Evolutionary conservation across 352 stramenopile species (phyloP), one percentile per base, ranked within the genome.

Genomic region (Plasmopara viticola): DNA sequence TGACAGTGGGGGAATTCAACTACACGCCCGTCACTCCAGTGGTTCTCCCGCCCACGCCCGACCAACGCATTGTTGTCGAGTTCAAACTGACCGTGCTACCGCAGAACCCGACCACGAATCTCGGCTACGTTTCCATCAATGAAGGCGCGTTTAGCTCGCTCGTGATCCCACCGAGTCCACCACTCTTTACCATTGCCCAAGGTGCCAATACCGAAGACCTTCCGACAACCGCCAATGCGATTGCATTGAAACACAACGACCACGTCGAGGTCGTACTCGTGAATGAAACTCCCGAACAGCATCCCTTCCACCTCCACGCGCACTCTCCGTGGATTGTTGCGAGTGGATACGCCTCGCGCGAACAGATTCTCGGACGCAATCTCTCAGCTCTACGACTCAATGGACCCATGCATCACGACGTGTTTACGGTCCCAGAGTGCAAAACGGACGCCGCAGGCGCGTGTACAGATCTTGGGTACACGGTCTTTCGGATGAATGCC

Each of bases 301-400:
- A 79, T 37, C 70, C 70, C 44, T 76, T 79, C 51, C 70, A 79
- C 53, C 39, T 70, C 34, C 70, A 79, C 48, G 60, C 44, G 0
- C 66, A 79, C 50, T 68, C 66, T 7, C 64, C 62, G 10, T 72
- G 56, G 48, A 62, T 79, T 20, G 45, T 72, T 8, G 66, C 51
- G n/a, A 68, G 56, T n/a, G 70, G 70, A 14, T 38, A 33, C 49
- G 41, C 55, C 10, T 49, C 58, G 6, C 61, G 47, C 6, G 53
- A 62, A 5, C 47, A 47, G 9, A 64, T 72, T 14, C 10, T 56
- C 8, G 56, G 54, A 6, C 43, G 53, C 1, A 69, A 69, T 34
- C 2, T 70, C 15, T 56, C 54, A n/a, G 40, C 48, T 0, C 39
- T 76, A 44, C 60, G 65, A 10, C 60, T 76, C 5, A 34, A 48